Conservation (phyloP, 805 yeast species). For the Saccharomycopsis oosterbeekiorum region DNA sequence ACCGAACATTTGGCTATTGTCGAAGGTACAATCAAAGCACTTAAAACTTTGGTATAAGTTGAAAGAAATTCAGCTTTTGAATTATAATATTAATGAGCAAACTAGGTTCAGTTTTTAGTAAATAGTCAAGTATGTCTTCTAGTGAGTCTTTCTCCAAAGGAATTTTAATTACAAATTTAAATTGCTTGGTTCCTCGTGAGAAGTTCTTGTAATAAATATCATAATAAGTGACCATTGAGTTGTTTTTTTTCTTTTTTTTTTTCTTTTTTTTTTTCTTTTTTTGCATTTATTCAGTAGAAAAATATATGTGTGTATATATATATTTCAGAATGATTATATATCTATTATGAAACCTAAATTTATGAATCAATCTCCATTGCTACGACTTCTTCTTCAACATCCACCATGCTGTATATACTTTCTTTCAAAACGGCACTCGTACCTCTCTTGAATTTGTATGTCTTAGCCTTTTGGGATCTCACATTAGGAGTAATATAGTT, state of each 20-base stretch:
- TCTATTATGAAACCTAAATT: background rate
- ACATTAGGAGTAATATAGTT: constrained; percentile 88
- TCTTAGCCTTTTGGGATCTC: constrained; percentile 69
- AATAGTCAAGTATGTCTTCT: too few relatives aligned
- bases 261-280: background rate
- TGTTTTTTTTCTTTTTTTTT: background rate
- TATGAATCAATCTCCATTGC: constrained; percentile 43
- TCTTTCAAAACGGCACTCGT: constrained; percentile 82
- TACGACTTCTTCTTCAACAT: constrained; percentile 47
- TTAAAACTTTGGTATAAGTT: constrained; percentile 22
- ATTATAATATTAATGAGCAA: too few relatives aligned
- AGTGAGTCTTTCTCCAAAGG: too few relatives aligned
- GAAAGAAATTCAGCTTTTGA: too few relatives aligned
- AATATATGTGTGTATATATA: background rate
- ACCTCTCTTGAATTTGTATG: constrained; percentile 82
- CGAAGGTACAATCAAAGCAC: constrained; percentile 68
- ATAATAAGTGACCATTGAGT: too few relatives aligned
- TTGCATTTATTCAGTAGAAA: background rate
- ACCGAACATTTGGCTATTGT: constrained; percentile 89
- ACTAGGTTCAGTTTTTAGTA: too few relatives aligned
- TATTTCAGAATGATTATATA: background rate
- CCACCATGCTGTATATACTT: constrained; percentile 48
- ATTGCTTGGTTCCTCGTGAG: too few relatives aligned
- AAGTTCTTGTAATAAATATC: too few relatives aligned
- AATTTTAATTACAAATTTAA: too few relatives aligned